Conservation (phyloP, 23 red algal species). For the Chondrus crispus region DNA sequence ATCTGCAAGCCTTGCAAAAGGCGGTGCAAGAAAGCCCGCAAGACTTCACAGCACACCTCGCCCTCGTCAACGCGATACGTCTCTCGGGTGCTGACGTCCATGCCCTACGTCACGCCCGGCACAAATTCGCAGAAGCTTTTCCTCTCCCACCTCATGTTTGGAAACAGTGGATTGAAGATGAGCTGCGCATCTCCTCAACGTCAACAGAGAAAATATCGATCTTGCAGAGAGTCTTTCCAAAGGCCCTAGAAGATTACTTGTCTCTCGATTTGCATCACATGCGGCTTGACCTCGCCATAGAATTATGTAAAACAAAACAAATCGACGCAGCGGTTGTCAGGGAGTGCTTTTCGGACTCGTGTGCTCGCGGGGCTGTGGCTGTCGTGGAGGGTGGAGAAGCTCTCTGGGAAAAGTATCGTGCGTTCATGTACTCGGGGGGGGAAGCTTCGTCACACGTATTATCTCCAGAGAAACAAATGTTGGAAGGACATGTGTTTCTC, state of each 20-base stretch:
- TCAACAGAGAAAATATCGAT: neutral
- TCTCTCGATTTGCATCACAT: neutral
- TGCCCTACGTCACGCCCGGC: conserved; percentile 3
- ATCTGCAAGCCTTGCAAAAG: too few species aligned
- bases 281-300: neutral
- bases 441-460: neutral
- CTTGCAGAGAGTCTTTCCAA: neutral
- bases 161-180: conserved; percentile 39
- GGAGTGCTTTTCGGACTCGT: neutral
- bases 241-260: neutral
- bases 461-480: neutral
- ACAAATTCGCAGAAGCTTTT: conserved; percentile 5
- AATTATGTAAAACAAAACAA: neutral
- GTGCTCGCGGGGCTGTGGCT: neutral
- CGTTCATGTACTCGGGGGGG: neutral
- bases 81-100: neutral
- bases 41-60: conserved; percentile 10
- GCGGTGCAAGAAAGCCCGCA: too few species aligned
- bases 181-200: neutral
- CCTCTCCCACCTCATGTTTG: conserved; percentile 4
- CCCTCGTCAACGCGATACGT: conserved; percentile 22
- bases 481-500: neutral
- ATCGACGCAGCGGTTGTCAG: neutral
- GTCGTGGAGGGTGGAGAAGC: too few species aligned
- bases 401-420: neutral